phyloP scores from a whole-genome alignment of 2,329 filamentous ascomycete species.

The Fusarium circinatum region DNA sequence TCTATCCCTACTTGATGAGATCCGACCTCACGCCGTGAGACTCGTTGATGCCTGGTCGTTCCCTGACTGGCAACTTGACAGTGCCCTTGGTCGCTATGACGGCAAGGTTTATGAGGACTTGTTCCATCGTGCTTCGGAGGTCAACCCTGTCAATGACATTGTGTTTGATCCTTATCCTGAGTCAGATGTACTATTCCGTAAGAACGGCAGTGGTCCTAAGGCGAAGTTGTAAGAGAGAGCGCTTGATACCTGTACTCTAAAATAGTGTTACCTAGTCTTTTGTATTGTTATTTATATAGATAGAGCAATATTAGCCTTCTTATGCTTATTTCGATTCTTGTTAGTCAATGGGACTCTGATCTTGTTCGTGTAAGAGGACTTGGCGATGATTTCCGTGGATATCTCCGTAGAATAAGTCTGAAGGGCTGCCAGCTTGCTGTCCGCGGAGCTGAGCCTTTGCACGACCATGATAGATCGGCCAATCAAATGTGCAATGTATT shows the following conservation, averaged over 20 bases:
- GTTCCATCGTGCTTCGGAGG: slow-evolving; percentile 75
- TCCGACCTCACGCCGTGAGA: slow-evolving; percentile 77
- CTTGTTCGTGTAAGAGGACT: neutral
- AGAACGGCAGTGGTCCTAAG: slow-evolving; percentile 9
- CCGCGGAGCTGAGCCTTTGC: neutral
- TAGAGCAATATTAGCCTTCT: neutral
- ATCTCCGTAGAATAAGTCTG: neutral
- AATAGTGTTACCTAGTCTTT: neutral
- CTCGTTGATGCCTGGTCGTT: slow-evolving; percentile 81
- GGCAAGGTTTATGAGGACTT: slow-evolving; percentile 83
- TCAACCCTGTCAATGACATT: slow-evolving; percentile 78
- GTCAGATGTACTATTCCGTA: slow-evolving; percentile 44
- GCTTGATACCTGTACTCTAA: neutral
- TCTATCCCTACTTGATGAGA: slow-evolving; percentile 75
- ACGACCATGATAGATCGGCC: neutral
- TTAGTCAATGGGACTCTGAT: too few species aligned
- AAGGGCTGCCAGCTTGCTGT: neutral
- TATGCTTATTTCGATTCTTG: neutral
- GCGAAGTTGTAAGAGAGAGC: slow-evolving; percentile 22
- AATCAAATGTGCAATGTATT: neutral
- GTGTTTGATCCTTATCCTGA: slow-evolving; percentile 78
- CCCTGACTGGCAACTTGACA: slow-evolving; percentile 82
- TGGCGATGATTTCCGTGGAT: neutral
- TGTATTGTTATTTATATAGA: slow-evolving; percentile 6
- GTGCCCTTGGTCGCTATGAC: slow-evolving; percentile 74